A percentile compares a stretch with the other conserved stretches of the same genome.
These are phyloP conservation scores for Echinosophora koreensis DNA, from an alignment of 306 rosid genomes.

Conservation along the genomic window DNA sequence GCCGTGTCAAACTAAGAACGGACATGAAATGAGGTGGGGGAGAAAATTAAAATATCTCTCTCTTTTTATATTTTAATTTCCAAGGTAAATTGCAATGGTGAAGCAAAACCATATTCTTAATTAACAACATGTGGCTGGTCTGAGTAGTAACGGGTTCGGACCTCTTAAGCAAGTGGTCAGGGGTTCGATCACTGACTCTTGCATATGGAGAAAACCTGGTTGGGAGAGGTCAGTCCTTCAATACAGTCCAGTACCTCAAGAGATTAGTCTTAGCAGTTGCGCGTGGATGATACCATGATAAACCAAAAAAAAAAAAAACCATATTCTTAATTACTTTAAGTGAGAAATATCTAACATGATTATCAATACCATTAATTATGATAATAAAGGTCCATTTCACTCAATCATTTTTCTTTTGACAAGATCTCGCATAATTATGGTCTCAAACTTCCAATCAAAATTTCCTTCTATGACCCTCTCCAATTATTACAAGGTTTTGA, in stretches of 20 bases:
- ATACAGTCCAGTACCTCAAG: no score
- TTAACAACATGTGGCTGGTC: no score
- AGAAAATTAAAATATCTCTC: neutral
- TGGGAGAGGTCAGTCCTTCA: no score
- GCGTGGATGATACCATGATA: no score
- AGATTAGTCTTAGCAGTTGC: no score
- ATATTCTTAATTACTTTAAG: neutral
- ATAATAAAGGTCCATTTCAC: neutral
- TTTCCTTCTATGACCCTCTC: neutral
- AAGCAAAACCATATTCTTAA: neutral
- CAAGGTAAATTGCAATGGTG: neutral
- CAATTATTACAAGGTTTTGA: neutral
- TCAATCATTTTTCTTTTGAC: neutral
- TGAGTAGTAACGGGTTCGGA: no score
- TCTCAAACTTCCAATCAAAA: slow-evolving; percentile 13
- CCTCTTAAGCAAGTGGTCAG: no score
- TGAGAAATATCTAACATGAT: neutral
- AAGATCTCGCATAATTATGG: neutral
- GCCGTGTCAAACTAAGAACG: slow-evolving; percentile 2
- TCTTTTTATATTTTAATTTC: neutral
- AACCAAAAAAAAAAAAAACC: no score
- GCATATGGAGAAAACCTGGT: no score
- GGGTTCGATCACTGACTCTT: no score
- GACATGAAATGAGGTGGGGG: neutral
- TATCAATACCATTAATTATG: neutral